Base-by-base conservation (phyloP, 2,329 filamentous ascomycete genomes). In the Aspergillus oerlinghausenensis region DNA sequence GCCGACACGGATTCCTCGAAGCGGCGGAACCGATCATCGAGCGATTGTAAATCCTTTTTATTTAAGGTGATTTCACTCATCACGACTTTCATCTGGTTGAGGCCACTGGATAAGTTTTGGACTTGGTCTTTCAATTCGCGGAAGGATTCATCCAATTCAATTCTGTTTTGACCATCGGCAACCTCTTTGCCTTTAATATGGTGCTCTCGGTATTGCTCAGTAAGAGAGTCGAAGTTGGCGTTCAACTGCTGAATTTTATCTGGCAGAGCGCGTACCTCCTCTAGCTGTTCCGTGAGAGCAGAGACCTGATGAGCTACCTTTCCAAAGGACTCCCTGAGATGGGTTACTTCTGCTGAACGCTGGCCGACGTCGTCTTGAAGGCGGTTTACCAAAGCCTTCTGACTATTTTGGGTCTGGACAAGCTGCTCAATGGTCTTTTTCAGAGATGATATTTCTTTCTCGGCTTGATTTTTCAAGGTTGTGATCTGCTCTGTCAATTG, bases 401-500 rank as follows among this genome's bases (percentile, higher is more conserved):
- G 21, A 38, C 40, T 47, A 21, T n/a, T 25, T 21, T 58, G 51
- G 47, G 1, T 21, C 29, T 55, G 38, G 10, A 55, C 55, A 9
- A 64, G 29, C 14, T 56, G 55, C 4, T 59, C 50, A 14, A 62
- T 21, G 26, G 28, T 52, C 8, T 2, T 14, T 32, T 53, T 53
- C 4, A 60, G 23, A 5, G 51, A 17, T 1, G 49, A 32, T 3
- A 63, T 19, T 3, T 59, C 51, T 40, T 57, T 49, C 3, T 65
- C 54, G 3, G 64, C 29, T n/a, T 57, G 52, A 14, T 49, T 51
- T 42, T 56, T 62, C 14, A 72, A 51, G 3, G 29, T n/a, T 7
- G 51, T 38, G 11, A 70, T 51, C 29, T 66, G 63, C 7, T 67
- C 60, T 8, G 63, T 50, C 23, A 68, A 38, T 9, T 63, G 61